Conservation (phyloP, 805 yeast species). For the Schwanniomyces vanrijiae region DNA sequence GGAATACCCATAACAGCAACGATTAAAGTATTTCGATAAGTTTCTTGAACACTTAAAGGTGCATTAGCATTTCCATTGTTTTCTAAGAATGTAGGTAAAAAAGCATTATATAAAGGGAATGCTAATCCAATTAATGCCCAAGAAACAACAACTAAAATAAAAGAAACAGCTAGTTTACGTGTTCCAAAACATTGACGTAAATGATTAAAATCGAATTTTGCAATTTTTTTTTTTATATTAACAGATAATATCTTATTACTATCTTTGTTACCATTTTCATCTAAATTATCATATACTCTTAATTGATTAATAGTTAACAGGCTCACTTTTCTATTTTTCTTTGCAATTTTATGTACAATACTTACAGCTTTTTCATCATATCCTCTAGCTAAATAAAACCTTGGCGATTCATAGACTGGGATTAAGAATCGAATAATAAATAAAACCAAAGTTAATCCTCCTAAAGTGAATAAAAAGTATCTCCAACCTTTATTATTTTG, state of each 20-base stretch:
- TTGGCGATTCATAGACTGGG: constrained; percentile 55
- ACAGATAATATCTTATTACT: constrained; percentile 5
- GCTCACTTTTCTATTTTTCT: constrained; percentile 40
- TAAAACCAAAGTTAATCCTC: constrained; percentile 49
- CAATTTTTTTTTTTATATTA: constrained; percentile 12
- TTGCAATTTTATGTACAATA: constrained; percentile 44
- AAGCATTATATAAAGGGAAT: constrained; percentile 57
- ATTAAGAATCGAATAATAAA: constrained; percentile 35
- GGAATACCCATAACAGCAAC: constrained; percentile 33
- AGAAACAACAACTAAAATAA: constrained; percentile 40
- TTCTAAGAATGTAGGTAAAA: constrained; percentile 52
- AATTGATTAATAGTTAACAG: constrained; percentile 49
- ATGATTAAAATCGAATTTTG: constrained; percentile 33
- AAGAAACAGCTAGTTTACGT: constrained; percentile 43
- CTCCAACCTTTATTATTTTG: constrained; percentile 62
- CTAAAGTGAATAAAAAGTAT: constrained; percentile 50
- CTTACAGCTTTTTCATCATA: constrained; percentile 50
- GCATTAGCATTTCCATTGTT: constrained; percentile 32
- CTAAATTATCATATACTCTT: constrained; percentile 39
- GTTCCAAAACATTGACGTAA: constrained; percentile 48
- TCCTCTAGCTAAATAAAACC: constrained; percentile 52
- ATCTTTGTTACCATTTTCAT: constrained; percentile 7
- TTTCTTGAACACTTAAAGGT: constrained; percentile 28
- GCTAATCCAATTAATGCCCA: constrained; percentile 62
- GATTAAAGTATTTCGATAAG: constrained; percentile 32